Conservation (phyloP, 2,329 filamentous ascomycete genomes). For the Alternaria metachromatica region DNA sequence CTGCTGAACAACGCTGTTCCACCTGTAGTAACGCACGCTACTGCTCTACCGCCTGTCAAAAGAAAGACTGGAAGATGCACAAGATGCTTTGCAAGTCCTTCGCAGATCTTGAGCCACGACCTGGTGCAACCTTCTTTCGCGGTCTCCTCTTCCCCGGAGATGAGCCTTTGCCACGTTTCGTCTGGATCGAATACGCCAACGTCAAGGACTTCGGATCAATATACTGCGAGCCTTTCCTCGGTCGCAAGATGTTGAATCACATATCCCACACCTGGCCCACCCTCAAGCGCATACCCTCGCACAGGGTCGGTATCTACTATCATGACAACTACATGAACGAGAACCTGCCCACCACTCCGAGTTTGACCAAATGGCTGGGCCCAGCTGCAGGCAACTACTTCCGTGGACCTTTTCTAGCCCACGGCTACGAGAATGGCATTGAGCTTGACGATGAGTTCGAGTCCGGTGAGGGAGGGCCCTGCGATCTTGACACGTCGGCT, state of each 20-base stretch:
- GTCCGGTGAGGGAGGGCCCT: not conserved
- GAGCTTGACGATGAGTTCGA: not conserved
- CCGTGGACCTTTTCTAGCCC: not conserved
- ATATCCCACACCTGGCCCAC: no score
- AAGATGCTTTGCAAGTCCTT: conserved; percentile 1
- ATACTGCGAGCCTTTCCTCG: not conserved
- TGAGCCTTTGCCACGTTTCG: not conserved
- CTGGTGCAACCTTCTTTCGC: not conserved
- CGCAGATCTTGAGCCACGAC: not conserved
- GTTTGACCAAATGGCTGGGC: not conserved
- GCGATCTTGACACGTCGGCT: not conserved
- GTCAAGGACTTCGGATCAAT: not conserved
- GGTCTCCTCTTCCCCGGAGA: not conserved
- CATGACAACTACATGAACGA: not conserved
- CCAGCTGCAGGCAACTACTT: not conserved
- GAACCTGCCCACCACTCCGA: not conserved
- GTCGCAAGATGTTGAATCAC: no score
- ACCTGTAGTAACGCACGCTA: not conserved
- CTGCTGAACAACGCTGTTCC: not conserved
- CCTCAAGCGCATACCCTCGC: not conserved
- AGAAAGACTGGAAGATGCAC: not conserved
- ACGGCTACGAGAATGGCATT: not conserved
- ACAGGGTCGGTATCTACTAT: not conserved
- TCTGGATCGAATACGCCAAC: not conserved
- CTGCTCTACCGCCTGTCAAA: not conserved